Evolutionary conservation across 768 basidiomycete species (phyloP).

Genomic region (Lactifluus pinguis): DNA sequence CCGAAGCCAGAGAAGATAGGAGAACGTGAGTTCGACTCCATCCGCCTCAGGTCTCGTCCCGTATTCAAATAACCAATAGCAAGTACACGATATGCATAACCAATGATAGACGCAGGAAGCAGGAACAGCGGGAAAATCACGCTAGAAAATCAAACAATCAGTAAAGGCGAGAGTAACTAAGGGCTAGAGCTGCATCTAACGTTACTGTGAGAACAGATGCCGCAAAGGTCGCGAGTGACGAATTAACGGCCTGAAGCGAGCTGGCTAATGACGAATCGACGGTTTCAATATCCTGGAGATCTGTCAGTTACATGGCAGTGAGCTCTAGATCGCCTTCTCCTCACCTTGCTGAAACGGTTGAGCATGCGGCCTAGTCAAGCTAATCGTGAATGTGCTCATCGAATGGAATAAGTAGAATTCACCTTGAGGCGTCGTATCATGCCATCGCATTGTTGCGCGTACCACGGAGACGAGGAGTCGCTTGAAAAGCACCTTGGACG

Average conservation of each 20-base stretch:
- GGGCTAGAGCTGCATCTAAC: conserved; percentile 31
- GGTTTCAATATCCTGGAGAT: conserved; percentile 64
- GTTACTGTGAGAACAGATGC: conserved; percentile 65
- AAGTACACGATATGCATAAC: conserved; percentile 59
- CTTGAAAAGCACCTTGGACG: conserved; percentile 32
- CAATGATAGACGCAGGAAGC: conserved; percentile 65
- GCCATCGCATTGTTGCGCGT: conserved; percentile 76
- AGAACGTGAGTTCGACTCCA: conserved; percentile 83
- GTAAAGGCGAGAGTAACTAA: conserved; percentile 16
- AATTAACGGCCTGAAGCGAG: conserved; percentile 68
- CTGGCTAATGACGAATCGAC: conserved; percentile 66
- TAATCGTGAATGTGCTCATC: background rate
- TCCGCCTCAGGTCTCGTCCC: conserved; percentile 75
- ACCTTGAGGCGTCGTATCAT: conserved; percentile 78
- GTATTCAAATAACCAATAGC: conserved; percentile 70
- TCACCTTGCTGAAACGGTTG: conserved; percentile 71
- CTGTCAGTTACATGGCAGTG: background rate
- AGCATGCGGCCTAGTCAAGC: conserved; percentile 58
- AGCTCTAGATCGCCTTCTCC: background rate
- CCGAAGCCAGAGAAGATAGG: conserved; percentile 80
- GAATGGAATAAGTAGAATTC: conserved; percentile 3
- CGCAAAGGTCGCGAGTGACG: conserved; percentile 67
- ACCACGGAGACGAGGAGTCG: conserved; percentile 61
- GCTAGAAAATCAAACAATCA: conserved; percentile 26
- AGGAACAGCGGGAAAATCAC: conserved; percentile 78